Evolutionary conservation across 768 basidiomycete species (phyloP), one percentile per base, ranked within the genome.

Genomic region (Lentinula sp.): DNA sequence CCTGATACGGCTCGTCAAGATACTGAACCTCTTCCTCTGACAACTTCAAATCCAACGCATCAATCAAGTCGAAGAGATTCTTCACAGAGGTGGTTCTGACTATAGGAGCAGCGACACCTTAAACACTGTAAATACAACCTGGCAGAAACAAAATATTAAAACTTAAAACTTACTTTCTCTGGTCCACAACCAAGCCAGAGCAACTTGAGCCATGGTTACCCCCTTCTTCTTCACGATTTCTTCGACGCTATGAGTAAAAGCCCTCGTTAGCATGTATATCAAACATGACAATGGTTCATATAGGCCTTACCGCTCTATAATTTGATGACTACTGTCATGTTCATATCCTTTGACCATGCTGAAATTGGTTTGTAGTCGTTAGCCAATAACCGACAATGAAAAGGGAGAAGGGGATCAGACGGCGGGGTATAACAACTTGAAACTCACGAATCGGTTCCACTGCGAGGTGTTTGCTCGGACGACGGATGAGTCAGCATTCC

Each of bases 201-300:
- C 73, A 10, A 79, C 70, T 58, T 79, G 78, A 1, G 79, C 79
- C 82, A 84, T 83, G 18, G 70, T 72, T 6, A 77, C 66, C 1
- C 72, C 72, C 20, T 72, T 74, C 50, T 76, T 72, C 66, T 79
- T 77, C 6, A 81, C 78, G 20, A 83, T 63, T 62, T 76, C 70
- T 61, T 82, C 79, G 53, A 84, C 76, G 7, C 79, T 74, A 52
- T 43, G 18, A 43, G 9, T 16, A 8, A 7, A 46, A 50, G 43
- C 60, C 1, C 8, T n/a, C 43, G 43, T 33, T 3, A 37, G 10
- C 41, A 16, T 51, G 32, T 45, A 23, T 32, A 37, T 37, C 36
- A 42, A 13, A 42, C 6, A 3, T 15, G 16, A 16, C 13, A 15
- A 9, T 39, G 39, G 42, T 43, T 43, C 16, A 6, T 6, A 3